Conservation (phyloP, 2,329 filamentous ascomycete genomes). For the Colletotrichum sidae region DNA sequence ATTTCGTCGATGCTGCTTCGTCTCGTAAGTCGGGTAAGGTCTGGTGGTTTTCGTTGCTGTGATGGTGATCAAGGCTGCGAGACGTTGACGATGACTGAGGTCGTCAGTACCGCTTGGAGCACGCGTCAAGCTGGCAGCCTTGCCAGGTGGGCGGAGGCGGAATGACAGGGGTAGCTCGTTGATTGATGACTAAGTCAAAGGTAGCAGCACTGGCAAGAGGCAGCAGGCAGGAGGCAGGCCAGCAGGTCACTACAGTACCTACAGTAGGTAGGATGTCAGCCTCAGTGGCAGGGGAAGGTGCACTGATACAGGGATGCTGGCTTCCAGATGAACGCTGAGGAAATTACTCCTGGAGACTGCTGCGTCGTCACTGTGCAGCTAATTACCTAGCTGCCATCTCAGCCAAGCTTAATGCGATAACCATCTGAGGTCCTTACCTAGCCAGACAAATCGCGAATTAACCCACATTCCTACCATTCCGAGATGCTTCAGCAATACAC, state of each 20-base stretch:
- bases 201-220: slow-evolving; percentile 37
- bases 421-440: too few relatives aligned
- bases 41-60: slow-evolving; percentile 23
- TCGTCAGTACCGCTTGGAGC: slow-evolving; percentile 37
- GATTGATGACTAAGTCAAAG: slow-evolving; percentile 53
- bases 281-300: slow-evolving; percentile 6
- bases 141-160: slow-evolving; percentile 44
- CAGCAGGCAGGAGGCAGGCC: slow-evolving; percentile 1
- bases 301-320: slow-evolving; percentile 27
- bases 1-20: slow-evolving; percentile 27
- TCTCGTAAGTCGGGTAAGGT: slow-evolving; percentile 31
- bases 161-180: slow-evolving; percentile 47
- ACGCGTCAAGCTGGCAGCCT: slow-evolving; percentile 66
- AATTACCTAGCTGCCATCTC: too few relatives aligned
- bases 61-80: slow-evolving; percentile 30
- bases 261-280: background rate
- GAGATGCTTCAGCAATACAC: slow-evolving; percentile 10
- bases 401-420: too few relatives aligned
- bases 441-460: slow-evolving; percentile 1
- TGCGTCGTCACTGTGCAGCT: slow-evolving; percentile 34
- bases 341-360: slow-evolving; percentile 12
- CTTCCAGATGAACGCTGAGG: slow-evolving; percentile 20
- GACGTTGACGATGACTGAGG: slow-evolving; percentile 42
- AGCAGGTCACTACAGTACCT: background rate
- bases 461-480: background rate